Evolutionary conservation across 2,329 filamentous ascomycete species (phyloP).

Genomic region (Trichoderma hamatum): DNA sequence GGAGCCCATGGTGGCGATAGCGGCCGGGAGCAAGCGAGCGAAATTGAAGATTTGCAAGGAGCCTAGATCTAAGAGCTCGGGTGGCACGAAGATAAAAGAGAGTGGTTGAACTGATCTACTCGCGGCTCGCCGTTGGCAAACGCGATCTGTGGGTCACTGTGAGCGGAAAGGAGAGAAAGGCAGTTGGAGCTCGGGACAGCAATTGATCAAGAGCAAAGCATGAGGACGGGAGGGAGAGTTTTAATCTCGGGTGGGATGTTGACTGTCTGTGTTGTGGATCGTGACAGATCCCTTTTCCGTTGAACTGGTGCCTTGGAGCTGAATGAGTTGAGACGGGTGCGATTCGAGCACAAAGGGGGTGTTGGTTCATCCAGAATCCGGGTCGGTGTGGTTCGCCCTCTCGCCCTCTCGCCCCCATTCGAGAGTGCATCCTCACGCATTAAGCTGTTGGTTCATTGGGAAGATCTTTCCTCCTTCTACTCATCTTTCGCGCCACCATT

Average conservation of each 20-base stretch:
- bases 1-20: constrained; percentile 33
- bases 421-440: neutral
- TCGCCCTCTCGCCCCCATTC: neutral
- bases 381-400: constrained; percentile 5
- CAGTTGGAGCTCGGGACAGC: neutral
- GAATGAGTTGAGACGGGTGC: neutral
- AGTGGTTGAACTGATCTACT: neutral
- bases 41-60: neutral
- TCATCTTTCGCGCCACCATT: neutral
- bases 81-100: neutral
- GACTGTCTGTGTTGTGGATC: neutral
- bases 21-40: neutral
- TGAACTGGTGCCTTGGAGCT: neutral
- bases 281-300: too few relatives aligned
- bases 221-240: neutral
- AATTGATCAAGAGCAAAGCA: neutral
- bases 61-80: neutral
- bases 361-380: constrained; percentile 12
- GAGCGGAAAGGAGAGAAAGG: neutral
- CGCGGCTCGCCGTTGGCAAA: neutral
- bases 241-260: neutral
- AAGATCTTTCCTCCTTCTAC: neutral
- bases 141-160: neutral
- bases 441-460: neutral
- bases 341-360: neutral